A percentile compares a stretch with the other conserved stretches of the same genome.
phyloP scores from a whole-genome alignment of 352 stramenopile genomes.

The Phytophthora pinifolia region DNA sequence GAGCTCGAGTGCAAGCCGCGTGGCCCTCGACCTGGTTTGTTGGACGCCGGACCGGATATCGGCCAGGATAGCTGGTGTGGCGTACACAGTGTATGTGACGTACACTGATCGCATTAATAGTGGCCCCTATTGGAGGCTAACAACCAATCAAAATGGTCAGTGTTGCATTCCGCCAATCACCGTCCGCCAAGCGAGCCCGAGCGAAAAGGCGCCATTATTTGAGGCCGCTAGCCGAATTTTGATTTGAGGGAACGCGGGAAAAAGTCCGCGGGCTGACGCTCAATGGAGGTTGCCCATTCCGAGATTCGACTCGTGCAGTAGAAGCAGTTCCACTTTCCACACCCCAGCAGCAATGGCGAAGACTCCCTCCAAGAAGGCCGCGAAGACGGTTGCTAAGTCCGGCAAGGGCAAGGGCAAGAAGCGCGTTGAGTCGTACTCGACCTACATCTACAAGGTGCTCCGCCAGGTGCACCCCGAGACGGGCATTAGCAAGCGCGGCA shows the following conservation, averaged over 20 bases:
- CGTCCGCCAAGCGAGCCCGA: conserved; percentile 16
- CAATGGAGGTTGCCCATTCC: conserved; percentile 22
- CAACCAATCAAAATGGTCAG: conserved; percentile 15
- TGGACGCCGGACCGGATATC: background rate
- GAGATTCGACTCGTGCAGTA: conserved; percentile 37
- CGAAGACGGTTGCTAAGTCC: conserved; percentile 79
- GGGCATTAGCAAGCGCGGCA: conserved; percentile 96
- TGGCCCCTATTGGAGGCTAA: background rate
- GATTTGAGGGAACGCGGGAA: conserved; percentile 25
- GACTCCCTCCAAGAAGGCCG: conserved; percentile 94
- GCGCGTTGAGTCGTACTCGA: conserved; percentile 88
- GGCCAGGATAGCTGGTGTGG: background rate
- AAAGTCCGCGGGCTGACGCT: background rate
- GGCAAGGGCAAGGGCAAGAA: conserved; percentile 86
- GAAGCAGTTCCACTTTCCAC: conserved; percentile 23
- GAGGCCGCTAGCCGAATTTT: background rate
- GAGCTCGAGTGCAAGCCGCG: conserved; percentile 29
- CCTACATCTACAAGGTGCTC: conserved; percentile 94
- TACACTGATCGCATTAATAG: conserved; percentile 1
- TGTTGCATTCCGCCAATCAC: conserved; percentile 29
- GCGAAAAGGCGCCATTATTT: conserved; percentile 24
- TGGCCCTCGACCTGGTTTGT: conserved; percentile 17
- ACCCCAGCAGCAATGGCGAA: conserved; percentile 86
- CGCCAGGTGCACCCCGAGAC: conserved; percentile 97
- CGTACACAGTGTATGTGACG: background rate